Evolutionary conservation across 2,329 filamentous ascomycete species (phyloP).

Genomic region (Fusarium buharicum): DNA sequence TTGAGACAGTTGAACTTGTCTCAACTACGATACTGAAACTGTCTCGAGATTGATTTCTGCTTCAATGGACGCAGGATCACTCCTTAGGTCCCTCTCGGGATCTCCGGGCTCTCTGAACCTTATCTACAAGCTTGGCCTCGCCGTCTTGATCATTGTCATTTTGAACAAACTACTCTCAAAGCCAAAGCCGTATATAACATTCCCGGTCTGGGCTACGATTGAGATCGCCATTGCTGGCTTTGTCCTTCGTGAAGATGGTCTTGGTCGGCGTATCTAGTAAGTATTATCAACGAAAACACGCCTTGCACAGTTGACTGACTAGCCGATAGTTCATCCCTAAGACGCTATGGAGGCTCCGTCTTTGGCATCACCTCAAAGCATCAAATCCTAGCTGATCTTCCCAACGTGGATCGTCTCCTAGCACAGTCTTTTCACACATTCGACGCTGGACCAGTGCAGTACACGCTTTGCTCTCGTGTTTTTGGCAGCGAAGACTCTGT

Average conservation of each 20-base stretch:
- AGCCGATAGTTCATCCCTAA: slow-evolving; percentile 2
- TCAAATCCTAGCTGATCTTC: slow-evolving; percentile 29
- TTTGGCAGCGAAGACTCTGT: slow-evolving; percentile 23
- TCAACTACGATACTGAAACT: neutral
- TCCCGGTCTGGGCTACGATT: slow-evolving; percentile 20
- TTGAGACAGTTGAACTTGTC: neutral
- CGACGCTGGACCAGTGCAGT: slow-evolving; percentile 14
- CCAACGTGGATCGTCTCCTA: slow-evolving; percentile 30
- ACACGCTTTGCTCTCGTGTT: slow-evolving; percentile 28
- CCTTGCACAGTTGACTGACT: neutral
- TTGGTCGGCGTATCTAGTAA: slow-evolving; percentile 28
- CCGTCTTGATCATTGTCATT: neutral
- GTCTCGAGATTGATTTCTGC: neutral
- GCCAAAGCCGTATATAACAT: neutral
- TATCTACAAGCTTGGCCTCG: neutral
- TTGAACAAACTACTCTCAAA: neutral
- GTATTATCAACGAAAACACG: neutral
- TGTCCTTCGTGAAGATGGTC: slow-evolving; percentile 21
- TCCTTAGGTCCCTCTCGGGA: neutral
- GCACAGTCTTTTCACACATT: slow-evolving; percentile 28
- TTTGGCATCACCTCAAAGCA: slow-evolving; percentile 36
- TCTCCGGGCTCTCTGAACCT: neutral
- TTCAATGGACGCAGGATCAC: neutral
- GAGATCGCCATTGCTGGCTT: slow-evolving; percentile 29
- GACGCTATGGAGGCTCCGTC: slow-evolving; percentile 31